These are phyloP conservation scores for Ceratobasidium sp. DNA, from an alignment of 1,284 basidiomycete genomes.

Conservation along the genomic window DNA sequence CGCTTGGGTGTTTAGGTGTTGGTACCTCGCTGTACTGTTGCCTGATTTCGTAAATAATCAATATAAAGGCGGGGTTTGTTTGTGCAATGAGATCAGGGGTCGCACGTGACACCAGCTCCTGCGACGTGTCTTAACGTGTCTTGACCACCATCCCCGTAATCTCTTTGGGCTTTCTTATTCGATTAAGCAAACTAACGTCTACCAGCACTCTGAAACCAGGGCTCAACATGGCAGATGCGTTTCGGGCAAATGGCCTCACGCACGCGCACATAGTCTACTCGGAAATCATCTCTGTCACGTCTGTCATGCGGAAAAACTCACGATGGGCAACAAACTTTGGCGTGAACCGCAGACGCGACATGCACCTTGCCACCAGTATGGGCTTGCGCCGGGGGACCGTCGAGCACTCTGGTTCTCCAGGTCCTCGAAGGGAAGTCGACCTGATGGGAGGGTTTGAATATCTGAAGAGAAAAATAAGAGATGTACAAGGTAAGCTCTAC, in stretches of 20 bases:
- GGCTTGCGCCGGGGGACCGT: constrained; percentile 64
- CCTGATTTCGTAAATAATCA: not conserved
- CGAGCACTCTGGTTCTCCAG: constrained; percentile 29
- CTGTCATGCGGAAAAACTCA: constrained; percentile 96
- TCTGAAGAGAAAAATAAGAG: constrained; percentile 79
- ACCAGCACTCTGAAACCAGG: not conserved
- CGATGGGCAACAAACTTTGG: constrained; percentile 76
- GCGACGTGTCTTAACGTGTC: constrained; percentile 21
- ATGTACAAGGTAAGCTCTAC: constrained; percentile 71
- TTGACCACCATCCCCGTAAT: not conserved
- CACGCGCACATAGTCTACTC: constrained; percentile 79
- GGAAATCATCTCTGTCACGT: constrained; percentile 92
- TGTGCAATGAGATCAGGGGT: constrained; percentile 6
- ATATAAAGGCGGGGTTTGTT: constrained; percentile 11
- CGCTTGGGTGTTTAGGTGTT: not conserved
- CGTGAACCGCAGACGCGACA: constrained; percentile 64
- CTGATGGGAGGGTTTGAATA: constrained; percentile 92
- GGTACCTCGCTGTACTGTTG: not conserved
- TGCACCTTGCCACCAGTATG: constrained; percentile 74
- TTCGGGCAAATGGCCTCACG: constrained; percentile 29
- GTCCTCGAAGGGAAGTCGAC: constrained; percentile 69
- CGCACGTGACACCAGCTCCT: not conserved
- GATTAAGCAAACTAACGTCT: not conserved
- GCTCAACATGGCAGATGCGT: constrained; percentile 9
- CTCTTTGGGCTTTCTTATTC: not conserved